These are phyloP conservation scores for Paracoccidioides brasiliensis DNA, from an alignment of 2,329 filamentous ascomycete genomes.

Conservation along the genomic window DNA sequence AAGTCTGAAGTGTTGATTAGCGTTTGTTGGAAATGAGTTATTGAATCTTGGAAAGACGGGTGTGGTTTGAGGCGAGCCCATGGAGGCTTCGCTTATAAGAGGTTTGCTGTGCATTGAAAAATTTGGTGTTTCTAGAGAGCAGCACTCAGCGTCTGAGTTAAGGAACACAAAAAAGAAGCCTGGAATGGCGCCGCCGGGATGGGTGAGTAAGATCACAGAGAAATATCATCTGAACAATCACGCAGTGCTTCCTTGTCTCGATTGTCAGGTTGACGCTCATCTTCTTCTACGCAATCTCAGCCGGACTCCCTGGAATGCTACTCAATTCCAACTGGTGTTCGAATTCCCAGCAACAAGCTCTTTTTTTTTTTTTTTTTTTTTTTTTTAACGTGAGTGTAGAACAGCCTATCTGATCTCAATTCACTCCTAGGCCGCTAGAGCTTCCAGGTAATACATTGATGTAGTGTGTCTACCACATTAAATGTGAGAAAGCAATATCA, in stretches of 20 bases:
- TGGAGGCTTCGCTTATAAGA: background rate
- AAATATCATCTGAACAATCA: background rate
- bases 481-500: background rate
- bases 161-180: background rate
- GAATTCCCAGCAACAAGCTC: background rate
- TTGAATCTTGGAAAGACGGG: background rate
- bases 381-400: background rate
- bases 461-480: conserved; percentile 1
- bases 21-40: background rate
- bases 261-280: background rate
- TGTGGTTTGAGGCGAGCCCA: background rate
- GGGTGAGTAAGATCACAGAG: background rate
- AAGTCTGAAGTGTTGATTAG: background rate
- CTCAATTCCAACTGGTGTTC: background rate
- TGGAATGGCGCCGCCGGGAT: too few relatives aligned
- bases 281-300: background rate
- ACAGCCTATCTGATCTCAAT: background rate
- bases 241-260: background rate
- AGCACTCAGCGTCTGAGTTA: background rate
- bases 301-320: background rate
- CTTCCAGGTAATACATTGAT: background rate
- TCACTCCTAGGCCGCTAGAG: background rate
- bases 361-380: too few relatives aligned
- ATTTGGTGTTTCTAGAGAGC: background rate
- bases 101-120: background rate